Base-by-base conservation (phyloP, 768 basidiomycete genomes). In the Rhodotorula diobovata region DNA sequence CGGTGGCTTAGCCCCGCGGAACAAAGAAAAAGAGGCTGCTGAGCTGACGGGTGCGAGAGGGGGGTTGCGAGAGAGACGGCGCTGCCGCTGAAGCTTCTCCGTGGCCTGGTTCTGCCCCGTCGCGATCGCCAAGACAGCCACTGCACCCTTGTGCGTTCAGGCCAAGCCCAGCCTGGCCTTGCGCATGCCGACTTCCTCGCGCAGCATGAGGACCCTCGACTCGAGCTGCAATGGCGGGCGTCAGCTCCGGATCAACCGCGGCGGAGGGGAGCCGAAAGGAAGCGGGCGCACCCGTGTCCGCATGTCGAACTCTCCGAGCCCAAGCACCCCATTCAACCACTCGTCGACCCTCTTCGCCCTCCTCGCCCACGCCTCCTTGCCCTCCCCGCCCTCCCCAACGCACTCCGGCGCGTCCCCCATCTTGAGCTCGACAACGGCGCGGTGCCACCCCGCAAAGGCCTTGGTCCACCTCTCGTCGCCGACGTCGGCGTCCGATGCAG, bases 391-490 rank as follows among this genome's bases (percentile, higher is more conserved):
- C 39, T 43, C 30, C 14, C 21, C 11, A 21, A 21, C 20, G 32
- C 11, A 11, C 32, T 50, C n/a, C 1, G 16, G 48, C 25, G 48
- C 54, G 23, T 34, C 32, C 12, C 34, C 43, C 1, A 30, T 15
- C 54, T 39, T 39, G 39, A 15, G n/a, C 50, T 51, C 69, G 60
- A 61, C 30, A 11, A 67, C 61, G 0, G 70, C 74, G 3, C 58
- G 46, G 56, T 71, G 55, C 53, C 68, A 67, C 41, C 50, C 23
- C 5, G 70, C 66, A 53, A 71, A 75, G 2, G 70, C 50, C 25
- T 54, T 39, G 34, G 66, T 48, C 74, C 74, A 75, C 7, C 12
- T 35, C 53, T 75, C 74, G 1, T 75, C 70, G 48, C 63, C 61
- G 14, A 30, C 20, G 0, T 30, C n/a, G 16, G 46, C 61, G n/a